Evolutionary conservation across 2,329 filamentous ascomycete genomes (phyloP).

Genomic region (Aureobasidium mangrovei): DNA sequence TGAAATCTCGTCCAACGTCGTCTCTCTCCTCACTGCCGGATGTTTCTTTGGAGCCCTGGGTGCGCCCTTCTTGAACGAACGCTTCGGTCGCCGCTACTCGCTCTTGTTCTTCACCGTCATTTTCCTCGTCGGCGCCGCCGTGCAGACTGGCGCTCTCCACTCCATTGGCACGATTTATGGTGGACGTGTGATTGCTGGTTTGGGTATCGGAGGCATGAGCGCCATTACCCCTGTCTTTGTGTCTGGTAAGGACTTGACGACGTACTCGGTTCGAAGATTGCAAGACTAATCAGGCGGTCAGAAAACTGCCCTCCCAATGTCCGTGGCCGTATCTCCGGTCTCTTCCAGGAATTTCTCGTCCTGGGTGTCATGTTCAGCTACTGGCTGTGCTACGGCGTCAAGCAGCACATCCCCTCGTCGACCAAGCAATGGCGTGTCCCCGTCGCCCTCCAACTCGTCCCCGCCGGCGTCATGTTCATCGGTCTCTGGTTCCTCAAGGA

Average conservation of each 20-base stretch:
- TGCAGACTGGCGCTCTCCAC: conserved; percentile 54
- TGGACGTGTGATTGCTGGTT: conserved; percentile 50
- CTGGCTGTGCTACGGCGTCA: conserved; percentile 25
- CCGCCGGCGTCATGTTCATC: conserved; percentile 46
- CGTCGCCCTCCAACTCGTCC: conserved; percentile 54
- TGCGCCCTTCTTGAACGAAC: conserved; percentile 46
- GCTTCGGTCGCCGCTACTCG: conserved; percentile 45
- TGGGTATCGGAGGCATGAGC: conserved; percentile 43
- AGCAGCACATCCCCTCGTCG: conserved; percentile 12
- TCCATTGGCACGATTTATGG: conserved; percentile 55
- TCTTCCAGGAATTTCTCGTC: conserved; percentile 51
- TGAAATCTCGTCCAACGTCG: conserved; percentile 55
- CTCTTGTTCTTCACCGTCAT: conserved; percentile 50
- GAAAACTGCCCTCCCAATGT: conserved; percentile 52
- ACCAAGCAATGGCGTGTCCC: conserved; percentile 41
- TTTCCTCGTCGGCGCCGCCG: conserved; percentile 52
- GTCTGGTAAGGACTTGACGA: conserved; percentile 21
- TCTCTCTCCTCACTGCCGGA: conserved; percentile 59
- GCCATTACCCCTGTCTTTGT: conserved; percentile 53
- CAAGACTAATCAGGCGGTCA: not conserved
- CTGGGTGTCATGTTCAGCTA: conserved; percentile 43
- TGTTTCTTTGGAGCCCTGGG: conserved; percentile 57
- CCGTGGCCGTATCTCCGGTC: conserved; percentile 48
- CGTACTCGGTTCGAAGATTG: too few species aligned
- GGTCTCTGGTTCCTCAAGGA: conserved; percentile 42